phyloP scores from a whole-genome alignment of 805 yeast genomes.

The Lipomyces mesembrius region DNA sequence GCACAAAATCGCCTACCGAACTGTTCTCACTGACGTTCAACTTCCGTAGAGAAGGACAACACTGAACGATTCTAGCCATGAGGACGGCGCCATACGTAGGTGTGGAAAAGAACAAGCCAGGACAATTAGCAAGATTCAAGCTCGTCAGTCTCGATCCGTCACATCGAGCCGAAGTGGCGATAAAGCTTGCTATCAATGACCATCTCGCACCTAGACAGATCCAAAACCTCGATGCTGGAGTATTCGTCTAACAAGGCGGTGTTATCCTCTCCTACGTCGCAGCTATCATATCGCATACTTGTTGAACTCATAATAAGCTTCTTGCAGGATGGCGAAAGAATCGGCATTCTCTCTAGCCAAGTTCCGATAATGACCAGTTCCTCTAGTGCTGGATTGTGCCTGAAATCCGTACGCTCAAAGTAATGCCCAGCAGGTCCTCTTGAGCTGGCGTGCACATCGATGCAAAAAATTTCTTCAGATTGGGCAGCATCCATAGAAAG shows the following conservation, averaged over 20 bases:
- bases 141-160: constrained; percentile 11
- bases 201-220: constrained; percentile 19
- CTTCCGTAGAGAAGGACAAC: constrained; percentile 14
- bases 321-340: constrained; percentile 13
- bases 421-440: constrained; percentile 12
- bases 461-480: constrained; percentile 12
- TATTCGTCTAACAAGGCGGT: constrained; percentile 19
- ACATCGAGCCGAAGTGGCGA: constrained; percentile 18
- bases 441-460: constrained; percentile 22
- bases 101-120: constrained; percentile 17
- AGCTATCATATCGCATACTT: constrained; percentile 18
- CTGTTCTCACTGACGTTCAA: constrained; percentile 17
- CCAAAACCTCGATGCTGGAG: neutral
- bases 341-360: constrained; percentile 28
- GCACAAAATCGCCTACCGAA: constrained; percentile 15
- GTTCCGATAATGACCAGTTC: constrained; percentile 10
- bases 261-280: constrained; percentile 12
- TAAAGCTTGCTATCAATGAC: constrained; percentile 18
- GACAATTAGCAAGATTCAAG: constrained; percentile 15
- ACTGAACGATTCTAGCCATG: constrained; percentile 11
- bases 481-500: constrained; percentile 16
- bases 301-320: constrained; percentile 11
- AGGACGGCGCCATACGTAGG: constrained; percentile 15
- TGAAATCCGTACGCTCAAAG: constrained; percentile 23
- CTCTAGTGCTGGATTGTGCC: constrained; percentile 7